Conservation (phyloP, 805 yeast species). For the Clavispora fructus region DNA sequence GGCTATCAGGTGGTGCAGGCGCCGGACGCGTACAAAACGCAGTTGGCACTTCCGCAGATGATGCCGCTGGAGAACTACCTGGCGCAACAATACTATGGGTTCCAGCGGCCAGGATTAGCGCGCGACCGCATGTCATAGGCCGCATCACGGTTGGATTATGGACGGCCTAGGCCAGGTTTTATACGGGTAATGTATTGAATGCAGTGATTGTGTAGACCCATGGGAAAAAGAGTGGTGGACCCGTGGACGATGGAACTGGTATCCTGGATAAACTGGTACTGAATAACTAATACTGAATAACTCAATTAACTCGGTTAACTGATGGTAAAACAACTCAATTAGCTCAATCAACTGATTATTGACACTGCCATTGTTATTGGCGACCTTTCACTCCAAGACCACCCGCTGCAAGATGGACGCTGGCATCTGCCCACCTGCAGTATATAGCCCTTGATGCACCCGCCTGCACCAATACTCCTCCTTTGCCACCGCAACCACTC, state of each 20-base stretch:
- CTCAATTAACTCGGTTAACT: too few relatives aligned
- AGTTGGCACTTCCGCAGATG: slow-evolving; percentile 8
- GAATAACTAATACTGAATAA: too few relatives aligned
- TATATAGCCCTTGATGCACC: background rate
- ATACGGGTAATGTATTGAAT: background rate
- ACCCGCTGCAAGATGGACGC: background rate
- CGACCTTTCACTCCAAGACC: too few relatives aligned
- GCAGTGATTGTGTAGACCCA: background rate
- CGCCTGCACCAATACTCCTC: background rate
- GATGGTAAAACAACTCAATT: too few relatives aligned
- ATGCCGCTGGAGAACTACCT: slow-evolving; percentile 8
- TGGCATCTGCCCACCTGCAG: background rate
- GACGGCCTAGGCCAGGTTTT: background rate
- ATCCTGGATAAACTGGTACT: too few relatives aligned
- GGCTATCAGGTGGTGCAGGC: slow-evolving; percentile 8
- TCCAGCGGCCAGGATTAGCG: slow-evolving; percentile 8
- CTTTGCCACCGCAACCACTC: too few relatives aligned
- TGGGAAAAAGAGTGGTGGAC: too few relatives aligned
- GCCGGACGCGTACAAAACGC: slow-evolving; percentile 1
- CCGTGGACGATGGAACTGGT: too few relatives aligned
- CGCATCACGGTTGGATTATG: background rate
- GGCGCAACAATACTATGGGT: slow-evolving; percentile 2
- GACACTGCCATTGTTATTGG: too few relatives aligned
- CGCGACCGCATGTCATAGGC: slow-evolving; percentile 4
- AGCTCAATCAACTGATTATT: too few relatives aligned